Evolutionary conservation across 164 flowering plant genomes (phyloP), one percentile per base, ranked within the genome.

Genomic region (Magnolia kwangsiensis): DNA sequence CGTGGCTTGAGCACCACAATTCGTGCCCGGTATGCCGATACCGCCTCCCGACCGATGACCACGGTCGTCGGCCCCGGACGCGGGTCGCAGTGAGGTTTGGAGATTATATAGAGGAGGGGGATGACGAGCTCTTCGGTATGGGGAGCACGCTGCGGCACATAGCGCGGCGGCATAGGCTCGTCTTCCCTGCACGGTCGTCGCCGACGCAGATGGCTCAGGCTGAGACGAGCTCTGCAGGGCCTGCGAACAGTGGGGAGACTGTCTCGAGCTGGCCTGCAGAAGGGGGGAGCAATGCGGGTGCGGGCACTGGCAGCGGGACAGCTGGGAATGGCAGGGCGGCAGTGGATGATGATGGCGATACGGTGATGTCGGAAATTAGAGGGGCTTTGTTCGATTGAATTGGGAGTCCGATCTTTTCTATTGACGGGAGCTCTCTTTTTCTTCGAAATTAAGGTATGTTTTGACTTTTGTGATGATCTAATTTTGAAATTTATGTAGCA

Each of bases 1-100:
- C 93, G 0, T 91, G 96, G 93, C 89, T 90, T 16, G 72, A 85
- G 37, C 80, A 75, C 72, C 92, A 86, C 73, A 86, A 85, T 74
- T 88, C 91, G 0, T 91, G 92, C 65, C 93, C 93, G 1, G 83
- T 89, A 4, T 92, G 92, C 77, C 82, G 90, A 51, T 90, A 79
- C 78, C 51, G 69, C 70, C 75, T 87, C 27, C 88, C 86, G 19
- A 75, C 77, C 1, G 87, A 84, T 49, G 78, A 76, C 24, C 8
- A 20, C 1, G 69, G 69, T 31, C 76, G 78, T 67, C 75, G 74
- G 63, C 6, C 55, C 61, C 19, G n/a, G 69, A 27, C 70, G 29
- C 75, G 82, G 49, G 72, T 74, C 21, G 72, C 78, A 4, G 19
- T 83, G 67, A 78, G 85, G 76, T 77, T 85, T 71, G 80, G 82